Evolutionary conservation across 2,329 filamentous ascomycete species (phyloP), one percentile per base, ranked within the genome.

Genomic region (Fusarium sp.): DNA sequence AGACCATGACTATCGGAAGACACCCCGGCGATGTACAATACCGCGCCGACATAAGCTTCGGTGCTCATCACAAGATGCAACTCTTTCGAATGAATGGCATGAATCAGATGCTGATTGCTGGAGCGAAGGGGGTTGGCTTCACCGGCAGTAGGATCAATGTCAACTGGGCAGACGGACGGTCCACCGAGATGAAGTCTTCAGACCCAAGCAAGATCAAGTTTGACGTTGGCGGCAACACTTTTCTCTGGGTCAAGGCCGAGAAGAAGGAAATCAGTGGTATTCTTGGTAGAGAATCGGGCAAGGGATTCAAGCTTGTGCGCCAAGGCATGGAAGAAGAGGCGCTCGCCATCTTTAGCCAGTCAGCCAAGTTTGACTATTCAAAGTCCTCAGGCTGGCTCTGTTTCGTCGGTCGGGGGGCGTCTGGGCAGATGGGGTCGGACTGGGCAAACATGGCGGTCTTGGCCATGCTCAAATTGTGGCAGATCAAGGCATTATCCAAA

Each of bases 401-500:
- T 31, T 66, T 66, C 7, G 57, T 54, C 2, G 64, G 64, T 3
- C 64, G 14, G 7, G 64, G 57, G 20, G 35, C 35, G 11, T 62
- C 57, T 18, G 64, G 64, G 10, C 64, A 56, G 35, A 62, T 66
- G 64, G 57, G 64, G 31, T 29, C 57, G 9, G 54, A 61, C 16
- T 64, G 45, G 61, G 54, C 37, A 11, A 60, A 65, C 57, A 27
- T 61, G 22, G 56, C 66, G 2, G 34, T 69, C 16, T 24, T 61
- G 34, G 66, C 68, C 18, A 56, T 69, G 45, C 60, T 66, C 9
- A 70, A 62, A 18, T 13, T 61, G 34, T 69, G 54, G 56, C 35
- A 70, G 47, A 24, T 63, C 34, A 70, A 58, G 24, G 61, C 61
- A 16, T 16, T 29, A 4, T 31, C 24, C 22, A 69, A 65, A 40